Evolutionary conservation across 768 basidiomycete genomes (phyloP), one percentile per base, ranked within the genome.

Genomic region (Saitozyma podzolica): DNA sequence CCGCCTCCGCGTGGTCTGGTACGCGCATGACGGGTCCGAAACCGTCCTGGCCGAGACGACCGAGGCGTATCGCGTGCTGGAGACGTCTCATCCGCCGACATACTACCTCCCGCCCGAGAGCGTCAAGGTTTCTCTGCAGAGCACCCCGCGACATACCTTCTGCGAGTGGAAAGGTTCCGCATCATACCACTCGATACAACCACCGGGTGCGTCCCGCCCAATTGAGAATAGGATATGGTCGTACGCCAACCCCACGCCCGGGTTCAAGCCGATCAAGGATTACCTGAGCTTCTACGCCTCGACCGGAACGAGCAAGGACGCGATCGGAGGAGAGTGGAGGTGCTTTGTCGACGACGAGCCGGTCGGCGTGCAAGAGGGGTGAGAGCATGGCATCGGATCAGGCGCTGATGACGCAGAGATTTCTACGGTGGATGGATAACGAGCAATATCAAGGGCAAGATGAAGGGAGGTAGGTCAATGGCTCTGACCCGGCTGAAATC

Each of bases 361-460:
- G 51, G 78, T 79, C 7, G 66, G 60, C 0, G 65, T 69, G 3
- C 78, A 79, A 57, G 73, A 75, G 48, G 78, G 78, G 70, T 75
- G 40, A 58, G 72, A 59, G 1, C 29, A 29, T 29, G 5, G 29
- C 29, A 29, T 29, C 29, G 29, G 29, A 5, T 29, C 29, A 29
- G 29, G 16, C 39, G 17, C 16, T 47, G 42, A 45, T 10, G 16
- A 13, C 37, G 3, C 47, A 75, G 73, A 0, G 74, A 76, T 49
- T 79, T 79, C 51, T 79, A 79, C 54, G 78, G 78, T 3, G 78
- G 78, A 0, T 79, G 78, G 78, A 51, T 72, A 8, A 77, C 76
- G 6, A 67, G 50, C n/a, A 73, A 74, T 50, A 72, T 76, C 59
- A 61, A 61, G 11, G 78, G 78, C 11, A 73, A 73, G 53, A 72